A percentile compares a stretch with the other conserved stretches of the same genome.
These are phyloP conservation scores for Starmerella davenportii DNA, from an alignment of 805 yeast species.

Conservation along the genomic window DNA sequence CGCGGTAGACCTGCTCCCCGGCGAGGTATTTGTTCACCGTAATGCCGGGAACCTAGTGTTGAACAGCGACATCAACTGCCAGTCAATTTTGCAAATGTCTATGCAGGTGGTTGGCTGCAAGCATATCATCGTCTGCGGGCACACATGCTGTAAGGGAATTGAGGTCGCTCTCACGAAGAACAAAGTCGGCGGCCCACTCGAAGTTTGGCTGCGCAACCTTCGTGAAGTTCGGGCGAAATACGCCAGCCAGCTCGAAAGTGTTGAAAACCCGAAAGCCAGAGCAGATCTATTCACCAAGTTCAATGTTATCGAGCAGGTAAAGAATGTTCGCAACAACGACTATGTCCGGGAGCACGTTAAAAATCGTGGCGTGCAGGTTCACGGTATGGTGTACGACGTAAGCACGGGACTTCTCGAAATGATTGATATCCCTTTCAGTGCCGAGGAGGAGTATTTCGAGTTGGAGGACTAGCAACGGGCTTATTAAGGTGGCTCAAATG, in stretches of 20 bases:
- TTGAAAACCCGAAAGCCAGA: slow-evolving; percentile 34
- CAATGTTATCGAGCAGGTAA: slow-evolving; percentile 57
- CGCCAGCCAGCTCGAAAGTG: slow-evolving; percentile 30
- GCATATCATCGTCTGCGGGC: slow-evolving; percentile 79
- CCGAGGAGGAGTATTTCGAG: slow-evolving; percentile 5
- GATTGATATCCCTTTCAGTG: slow-evolving; percentile 26
- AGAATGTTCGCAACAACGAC: slow-evolving; percentile 42
- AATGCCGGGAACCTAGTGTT: slow-evolving; percentile 70
- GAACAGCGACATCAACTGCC: slow-evolving; percentile 48
- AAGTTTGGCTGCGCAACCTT: slow-evolving; percentile 51
- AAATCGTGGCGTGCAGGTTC: slow-evolving; percentile 48
- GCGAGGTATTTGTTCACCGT: slow-evolving; percentile 77
- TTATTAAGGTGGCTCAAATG: too few relatives aligned
- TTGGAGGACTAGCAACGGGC: too few relatives aligned
- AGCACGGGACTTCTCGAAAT: slow-evolving; percentile 45
- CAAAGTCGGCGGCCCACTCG: slow-evolving; percentile 49
- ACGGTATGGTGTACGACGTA: slow-evolving; percentile 75
- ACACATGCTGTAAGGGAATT: slow-evolving; percentile 87
- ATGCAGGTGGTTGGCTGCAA: slow-evolving; percentile 65
- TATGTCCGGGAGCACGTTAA: slow-evolving; percentile 49
- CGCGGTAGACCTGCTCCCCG: slow-evolving; percentile 63
- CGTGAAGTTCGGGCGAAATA: slow-evolving; percentile 50
- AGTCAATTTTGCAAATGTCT: slow-evolving; percentile 74
- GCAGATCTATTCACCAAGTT: slow-evolving; percentile 54
- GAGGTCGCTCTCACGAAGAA: slow-evolving; percentile 57